Percentiles rank a stretch among this genome's conserved stretches.
Evolutionary conservation across 306 rosid genomes (phyloP).

Genomic region (Quercus gilva): DNA sequence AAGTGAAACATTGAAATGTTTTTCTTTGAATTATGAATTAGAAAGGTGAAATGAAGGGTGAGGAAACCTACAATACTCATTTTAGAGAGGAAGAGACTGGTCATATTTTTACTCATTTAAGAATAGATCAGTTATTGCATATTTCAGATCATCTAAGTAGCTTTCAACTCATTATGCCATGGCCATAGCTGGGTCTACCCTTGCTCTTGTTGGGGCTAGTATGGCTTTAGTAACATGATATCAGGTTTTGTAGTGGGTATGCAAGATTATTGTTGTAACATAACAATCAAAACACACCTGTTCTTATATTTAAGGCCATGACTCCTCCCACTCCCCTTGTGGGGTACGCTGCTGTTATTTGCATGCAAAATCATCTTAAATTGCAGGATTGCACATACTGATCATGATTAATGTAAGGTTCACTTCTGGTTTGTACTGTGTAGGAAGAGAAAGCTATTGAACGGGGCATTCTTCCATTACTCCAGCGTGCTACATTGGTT

Average conservation of each 20-base stretch:
- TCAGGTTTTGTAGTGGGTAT: neutral
- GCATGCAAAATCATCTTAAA: neutral
- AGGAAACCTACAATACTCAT: neutral
- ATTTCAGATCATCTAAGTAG: no score
- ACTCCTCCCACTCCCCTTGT: neutral
- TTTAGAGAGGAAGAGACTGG: neutral
- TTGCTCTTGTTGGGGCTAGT: neutral
- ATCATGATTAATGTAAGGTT: neutral
- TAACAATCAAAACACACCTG: neutral
- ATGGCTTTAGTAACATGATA: neutral
- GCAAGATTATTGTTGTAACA: neutral
- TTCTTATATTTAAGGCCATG: neutral
- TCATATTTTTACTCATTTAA: neutral
- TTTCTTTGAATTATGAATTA: neutral
- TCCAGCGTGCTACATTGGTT: slow-evolving; percentile 78
- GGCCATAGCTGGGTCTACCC: neutral
- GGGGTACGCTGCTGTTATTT: neutral
- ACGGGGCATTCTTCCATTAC: slow-evolving; percentile 81
- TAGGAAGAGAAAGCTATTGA: slow-evolving; percentile 94
- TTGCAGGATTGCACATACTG: neutral
- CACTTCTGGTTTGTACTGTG: neutral
- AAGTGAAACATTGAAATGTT: neutral
- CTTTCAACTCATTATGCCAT: neutral
- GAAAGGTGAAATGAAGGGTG: neutral
- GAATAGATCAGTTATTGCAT: neutral